These are phyloP conservation scores for Pichia sp. DNA, from an alignment of 1,139 yeast species.

Conservation along the genomic window DNA sequence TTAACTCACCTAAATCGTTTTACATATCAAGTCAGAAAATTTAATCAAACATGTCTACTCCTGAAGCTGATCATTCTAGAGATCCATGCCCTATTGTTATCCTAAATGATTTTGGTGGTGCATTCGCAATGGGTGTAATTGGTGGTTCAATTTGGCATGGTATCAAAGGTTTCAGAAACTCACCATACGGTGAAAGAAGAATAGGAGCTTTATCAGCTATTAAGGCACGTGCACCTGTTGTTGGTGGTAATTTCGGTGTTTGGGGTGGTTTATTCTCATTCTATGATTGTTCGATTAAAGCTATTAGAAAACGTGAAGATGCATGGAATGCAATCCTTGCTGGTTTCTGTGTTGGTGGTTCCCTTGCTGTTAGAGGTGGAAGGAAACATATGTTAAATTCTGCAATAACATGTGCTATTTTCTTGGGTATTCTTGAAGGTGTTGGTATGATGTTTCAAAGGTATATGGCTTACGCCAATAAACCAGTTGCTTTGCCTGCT, in stretches of 20 bases:
- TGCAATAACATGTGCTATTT: conserved; percentile 96
- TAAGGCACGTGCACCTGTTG: conserved; percentile 95
- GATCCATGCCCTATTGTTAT: conserved; percentile 99
- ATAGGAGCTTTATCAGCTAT: conserved; percentile 85
- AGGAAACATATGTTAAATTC: conserved; percentile 96
- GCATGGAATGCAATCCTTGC: conserved; percentile 98
- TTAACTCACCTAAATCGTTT: neutral
- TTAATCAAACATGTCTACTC: conserved; percentile 47
- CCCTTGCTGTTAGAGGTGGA: conserved; percentile 97
- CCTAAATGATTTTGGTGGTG: conserved; percentile 96
- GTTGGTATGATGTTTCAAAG: conserved; percentile 95
- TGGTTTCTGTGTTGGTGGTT: conserved; percentile 97
- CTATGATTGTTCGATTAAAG: conserved; percentile 92
- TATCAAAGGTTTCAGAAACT: conserved; percentile 95
- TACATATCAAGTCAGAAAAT: no score
- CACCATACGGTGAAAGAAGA: conserved; percentile 93
- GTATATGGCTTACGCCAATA: conserved; percentile 76
- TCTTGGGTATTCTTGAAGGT: conserved; percentile 95
- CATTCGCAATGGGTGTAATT: conserved; percentile 95
- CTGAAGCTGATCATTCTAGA: conserved; percentile 87
- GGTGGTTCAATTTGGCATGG: conserved; percentile 99
- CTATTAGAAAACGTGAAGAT: conserved; percentile 93
- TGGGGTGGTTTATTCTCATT: conserved; percentile 99
- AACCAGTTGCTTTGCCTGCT: conserved; percentile 71
- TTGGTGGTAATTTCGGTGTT: conserved; percentile 98